Base-by-base conservation (phyloP, 2,329 filamentous ascomycete species). In the Calonectria crousiana region DNA sequence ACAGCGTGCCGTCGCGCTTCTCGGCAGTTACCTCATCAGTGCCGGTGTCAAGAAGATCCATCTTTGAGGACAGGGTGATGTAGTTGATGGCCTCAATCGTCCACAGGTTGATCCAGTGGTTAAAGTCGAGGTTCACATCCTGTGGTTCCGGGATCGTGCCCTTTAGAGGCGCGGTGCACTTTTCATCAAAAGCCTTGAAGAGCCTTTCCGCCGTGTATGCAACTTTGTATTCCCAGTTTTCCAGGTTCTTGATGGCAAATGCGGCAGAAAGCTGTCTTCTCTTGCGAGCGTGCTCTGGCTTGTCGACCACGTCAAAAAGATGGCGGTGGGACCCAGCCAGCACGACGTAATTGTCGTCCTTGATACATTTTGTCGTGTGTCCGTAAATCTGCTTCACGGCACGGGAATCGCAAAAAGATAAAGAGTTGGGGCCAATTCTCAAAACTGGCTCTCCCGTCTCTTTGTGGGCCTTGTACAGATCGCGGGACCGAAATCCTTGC, bases 11-110 rank as follows among this genome's bases (percentile, higher is more conserved):
- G 70, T 89, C 85, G 44, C 84, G 84, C 26, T 81, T 80, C 72
- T 87, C 83, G 1, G 85, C 87, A 2, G 81, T 83, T 30, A 85
- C 82, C 11, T 83, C 78, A 74, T 90, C 88, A 64, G 85, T 79
- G 4, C 88, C 89, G 28, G 81, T 78, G 66, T 89, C 88, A 6
- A 90, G 83, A 74, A 90, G 87, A 5, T 88, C 87, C 6, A 90
- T 84, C 36, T 83, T 84, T 72, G 89, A 84, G 1, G 84, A 87
- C 0, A 90, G 82, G 1, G 88, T 88, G 78, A 91, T 90, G 71
- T 90, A 88, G 47, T 87, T 87, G 67, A 90, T 90, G n/a, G 88
- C 89, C 71, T 91, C 89, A 10, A 90, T 83, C 0, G 88, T 88
- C 81, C 90, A 90, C 81, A 88, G 88, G 78, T 90, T 90, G 34